Evolutionary conservation across 2,329 filamentous ascomycete species (phyloP).

Genomic region (Emergomyces orientalis): DNA sequence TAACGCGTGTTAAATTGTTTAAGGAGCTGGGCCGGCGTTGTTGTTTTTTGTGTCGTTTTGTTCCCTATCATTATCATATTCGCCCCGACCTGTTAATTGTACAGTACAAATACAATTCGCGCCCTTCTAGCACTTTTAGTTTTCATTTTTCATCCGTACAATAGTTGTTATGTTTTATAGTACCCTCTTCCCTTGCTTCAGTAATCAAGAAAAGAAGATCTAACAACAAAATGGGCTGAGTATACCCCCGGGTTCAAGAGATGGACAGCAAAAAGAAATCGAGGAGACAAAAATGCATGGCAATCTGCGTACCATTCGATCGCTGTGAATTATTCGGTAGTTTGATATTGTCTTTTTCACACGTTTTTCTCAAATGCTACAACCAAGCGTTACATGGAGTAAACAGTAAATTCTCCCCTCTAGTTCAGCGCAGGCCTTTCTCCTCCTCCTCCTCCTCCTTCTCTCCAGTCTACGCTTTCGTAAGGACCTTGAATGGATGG

Average conservation of each 20-base stretch:
- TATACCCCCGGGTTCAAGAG: neutral
- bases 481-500: conserved; percentile 46
- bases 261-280: neutral
- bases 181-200: neutral
- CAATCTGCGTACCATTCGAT: too few species aligned
- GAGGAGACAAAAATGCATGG: neutral
- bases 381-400: too few species aligned
- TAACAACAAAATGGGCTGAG: neutral
- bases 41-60: too few species aligned
- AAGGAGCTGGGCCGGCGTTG: too few species aligned
- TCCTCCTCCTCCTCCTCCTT: neutral
- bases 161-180: neutral
- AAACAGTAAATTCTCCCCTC: neutral
- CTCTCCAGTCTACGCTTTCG: neutral
- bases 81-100: neutral
- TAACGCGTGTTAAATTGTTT: too few species aligned
- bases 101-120: neutral
- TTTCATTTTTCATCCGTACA: too few species aligned
- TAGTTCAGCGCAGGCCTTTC: too few species aligned
- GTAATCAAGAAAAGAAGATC: neutral
- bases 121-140: neutral
- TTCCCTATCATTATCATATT: neutral
- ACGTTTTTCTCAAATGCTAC: too few species aligned
- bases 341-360: too few species aligned
- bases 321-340: too few species aligned